phyloP scores from a whole-genome alignment of 2,329 filamentous ascomycete genomes.

The Colletotrichum sp. region DNA sequence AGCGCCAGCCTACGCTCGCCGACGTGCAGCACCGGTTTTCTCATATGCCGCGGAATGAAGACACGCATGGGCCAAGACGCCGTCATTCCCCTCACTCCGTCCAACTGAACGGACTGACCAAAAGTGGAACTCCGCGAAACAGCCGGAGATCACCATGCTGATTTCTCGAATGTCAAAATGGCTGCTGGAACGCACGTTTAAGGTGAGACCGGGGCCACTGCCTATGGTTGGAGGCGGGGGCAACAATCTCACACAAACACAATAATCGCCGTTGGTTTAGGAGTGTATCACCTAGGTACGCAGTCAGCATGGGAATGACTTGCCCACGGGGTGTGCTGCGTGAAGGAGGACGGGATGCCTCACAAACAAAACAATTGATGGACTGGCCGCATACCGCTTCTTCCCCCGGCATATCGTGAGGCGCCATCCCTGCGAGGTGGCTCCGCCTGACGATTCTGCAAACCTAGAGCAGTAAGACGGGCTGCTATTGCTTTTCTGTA shows the following conservation, averaged over 20 bases:
- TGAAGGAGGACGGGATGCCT: not conserved
- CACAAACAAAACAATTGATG: not conserved
- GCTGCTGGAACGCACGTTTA: not conserved
- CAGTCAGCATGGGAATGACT: not conserved
- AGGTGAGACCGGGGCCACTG: not conserved
- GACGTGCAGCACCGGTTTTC: not conserved
- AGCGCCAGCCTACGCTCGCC: not conserved
- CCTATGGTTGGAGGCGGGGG: not conserved
- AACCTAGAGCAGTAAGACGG: conserved; percentile 1
- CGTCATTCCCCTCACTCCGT: not conserved
- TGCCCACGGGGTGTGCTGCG: not conserved
- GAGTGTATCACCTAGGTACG: not conserved
- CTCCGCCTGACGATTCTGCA: not conserved
- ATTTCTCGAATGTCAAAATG: conserved; percentile 1
- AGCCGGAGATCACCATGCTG: not conserved
- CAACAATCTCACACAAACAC: not conserved
- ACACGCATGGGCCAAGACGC: not conserved
- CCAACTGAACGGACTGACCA: not conserved
- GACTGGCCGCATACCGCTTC: not conserved
- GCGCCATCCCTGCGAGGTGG: not conserved
- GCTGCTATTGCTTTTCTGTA: conserved; percentile 4
- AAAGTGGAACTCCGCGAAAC: not conserved
- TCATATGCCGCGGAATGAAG: not conserved
- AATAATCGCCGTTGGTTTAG: not conserved
- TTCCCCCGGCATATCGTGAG: not conserved